Evolutionary conservation across 164 flowering plant species (phyloP).

Genomic region (Vitis cinerea): DNA sequence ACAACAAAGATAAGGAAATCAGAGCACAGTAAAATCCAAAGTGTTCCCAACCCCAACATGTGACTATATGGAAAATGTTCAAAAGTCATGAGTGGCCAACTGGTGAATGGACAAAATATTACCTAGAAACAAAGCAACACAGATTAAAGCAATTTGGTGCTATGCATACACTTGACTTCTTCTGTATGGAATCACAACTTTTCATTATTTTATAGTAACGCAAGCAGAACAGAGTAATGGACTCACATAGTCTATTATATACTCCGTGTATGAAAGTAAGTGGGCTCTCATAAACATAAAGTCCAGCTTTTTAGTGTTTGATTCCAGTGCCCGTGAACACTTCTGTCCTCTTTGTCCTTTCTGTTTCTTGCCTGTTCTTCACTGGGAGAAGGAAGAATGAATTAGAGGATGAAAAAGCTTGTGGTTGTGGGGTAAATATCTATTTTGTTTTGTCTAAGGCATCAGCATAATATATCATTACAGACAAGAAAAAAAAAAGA

Average conservation of each 20-base stretch:
- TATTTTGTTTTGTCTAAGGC: too few species aligned
- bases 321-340: constrained; percentile 1
- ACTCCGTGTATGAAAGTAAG: too few species aligned
- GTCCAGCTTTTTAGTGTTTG: background rate
- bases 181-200: background rate
- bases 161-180: background rate
- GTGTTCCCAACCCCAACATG: background rate
- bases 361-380: background rate
- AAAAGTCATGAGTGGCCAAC: too few species aligned
- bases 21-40: background rate
- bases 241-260: too few species aligned
- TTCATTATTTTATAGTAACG: background rate
- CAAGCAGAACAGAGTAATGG: background rate
- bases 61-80: background rate
- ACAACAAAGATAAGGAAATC: background rate
- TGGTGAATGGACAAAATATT: too few species aligned
- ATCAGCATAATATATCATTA: too few species aligned
- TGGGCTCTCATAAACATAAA: background rate
- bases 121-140: background rate
- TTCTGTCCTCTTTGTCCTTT: background rate
- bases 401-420: background rate
- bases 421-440: background rate
- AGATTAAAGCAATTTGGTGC: background rate
- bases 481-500: too few species aligned
- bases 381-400: too few species aligned